Base-by-base conservation (phyloP, 345 rosid genomes). In the Linum tenue region DNA sequence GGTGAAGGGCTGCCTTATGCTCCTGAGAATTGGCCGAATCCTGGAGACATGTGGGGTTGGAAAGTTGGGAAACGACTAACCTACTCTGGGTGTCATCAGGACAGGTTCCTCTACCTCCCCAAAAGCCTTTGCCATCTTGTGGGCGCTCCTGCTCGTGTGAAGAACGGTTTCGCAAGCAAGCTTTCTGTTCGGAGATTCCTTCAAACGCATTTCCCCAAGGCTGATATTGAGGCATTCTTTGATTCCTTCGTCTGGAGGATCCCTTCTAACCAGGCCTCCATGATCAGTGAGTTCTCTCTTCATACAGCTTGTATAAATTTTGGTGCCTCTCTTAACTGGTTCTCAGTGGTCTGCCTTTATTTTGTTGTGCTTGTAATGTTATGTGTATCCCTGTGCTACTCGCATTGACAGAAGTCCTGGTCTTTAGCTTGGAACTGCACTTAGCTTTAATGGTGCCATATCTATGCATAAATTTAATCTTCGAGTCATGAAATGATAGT, bases 1-100 rank as follows among this genome's bases (percentile, higher is more conserved):
- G 98, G 98, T 48, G 83, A 83, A 72, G 98, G 96, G 63, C 78
- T 88, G 64, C 96, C 98, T 4, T 92, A 77, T 84, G 98, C 98
- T 8, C 97, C 97, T 43, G 72, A 71, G 0, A 70, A 92, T 77
- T 88, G 84, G 65, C 97, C 97, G 0, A 83, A 83, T 59, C 80
- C 88, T 0, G 97, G 97, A 11, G 97, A 92, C 73, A 78, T 68
- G 43, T 92, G 98, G 97, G 65, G 66, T 51, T 92, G 98, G 98
- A 83, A 73, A 67, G 98, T 90, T 61, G 98, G 98, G 67, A 88
- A 35, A 75, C 82, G 97, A 80, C 79, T 76, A 56, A 67, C 53
- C 50, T 10, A 0, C 58, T 50, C 72, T 5, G 97, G 97, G 15
- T 61, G 79, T 64, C 82, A 72, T 63, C 58, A 44, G 10, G 98